These are phyloP conservation scores for Coprinopsis sp. DNA, from an alignment of 768 basidiomycete genomes.

Conservation along the genomic window DNA sequence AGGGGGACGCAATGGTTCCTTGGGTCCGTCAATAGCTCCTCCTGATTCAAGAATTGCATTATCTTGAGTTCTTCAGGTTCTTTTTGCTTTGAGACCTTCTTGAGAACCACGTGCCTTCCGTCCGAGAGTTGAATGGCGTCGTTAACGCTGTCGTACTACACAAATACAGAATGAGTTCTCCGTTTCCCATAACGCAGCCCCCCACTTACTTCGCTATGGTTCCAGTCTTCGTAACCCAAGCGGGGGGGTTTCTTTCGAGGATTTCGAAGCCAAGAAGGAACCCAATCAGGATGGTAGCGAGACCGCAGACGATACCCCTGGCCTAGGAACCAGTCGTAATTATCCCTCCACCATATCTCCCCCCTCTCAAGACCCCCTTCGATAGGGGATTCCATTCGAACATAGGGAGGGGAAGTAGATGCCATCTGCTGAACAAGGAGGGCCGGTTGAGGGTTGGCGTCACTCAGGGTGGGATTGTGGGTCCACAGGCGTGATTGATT, in stretches of 20 bases:
- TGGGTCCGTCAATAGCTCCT: constrained; percentile 16
- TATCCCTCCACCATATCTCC: constrained; percentile 22
- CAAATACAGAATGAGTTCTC: no score
- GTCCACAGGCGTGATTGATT: no score
- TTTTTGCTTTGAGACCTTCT: constrained; percentile 2
- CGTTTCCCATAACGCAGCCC: no score
- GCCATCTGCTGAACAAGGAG: no score
- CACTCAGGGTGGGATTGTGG: no score
- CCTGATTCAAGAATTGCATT: constrained; percentile 16
- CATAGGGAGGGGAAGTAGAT: no score
- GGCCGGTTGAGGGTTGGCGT: no score
- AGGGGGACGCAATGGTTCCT: constrained; percentile 30
- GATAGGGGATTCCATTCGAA: no score
- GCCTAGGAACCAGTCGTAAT: constrained; percentile 26
- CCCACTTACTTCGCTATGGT: no score
- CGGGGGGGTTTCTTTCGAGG: no score
- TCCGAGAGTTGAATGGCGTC: not conserved
- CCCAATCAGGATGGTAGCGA: constrained; percentile 29
- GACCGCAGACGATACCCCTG: constrained; percentile 29
- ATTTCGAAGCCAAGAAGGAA: constrained; percentile 36
- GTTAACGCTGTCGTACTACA: not conserved
- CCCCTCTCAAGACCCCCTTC: not conserved
- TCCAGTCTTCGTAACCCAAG: no score
- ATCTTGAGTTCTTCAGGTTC: constrained; percentile 24
- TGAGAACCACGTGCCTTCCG: constrained; percentile 8